phyloP scores from a whole-genome alignment of 2,329 filamentous ascomycete species.

The Dothistroma septosporum region DNA sequence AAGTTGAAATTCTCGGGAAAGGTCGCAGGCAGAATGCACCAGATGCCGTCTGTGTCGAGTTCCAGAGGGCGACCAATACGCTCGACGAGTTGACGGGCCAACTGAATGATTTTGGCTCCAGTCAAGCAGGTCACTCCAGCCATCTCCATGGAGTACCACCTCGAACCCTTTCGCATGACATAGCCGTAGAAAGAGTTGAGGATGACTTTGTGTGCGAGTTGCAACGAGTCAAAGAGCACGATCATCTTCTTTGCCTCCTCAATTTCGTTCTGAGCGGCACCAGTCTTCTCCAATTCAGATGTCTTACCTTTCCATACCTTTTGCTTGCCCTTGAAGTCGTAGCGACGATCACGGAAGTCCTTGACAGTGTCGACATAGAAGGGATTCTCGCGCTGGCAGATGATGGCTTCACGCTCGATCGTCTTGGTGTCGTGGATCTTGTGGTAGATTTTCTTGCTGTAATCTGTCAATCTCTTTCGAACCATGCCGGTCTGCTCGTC shows the following conservation, averaged over 20 bases:
- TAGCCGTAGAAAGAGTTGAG: constrained; percentile 99
- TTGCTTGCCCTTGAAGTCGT: constrained; percentile 97
- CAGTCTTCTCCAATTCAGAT: constrained; percentile 75
- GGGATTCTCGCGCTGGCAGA: constrained; percentile 95
- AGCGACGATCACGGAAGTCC: constrained; percentile 92
- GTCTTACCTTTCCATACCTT: constrained; percentile 99
- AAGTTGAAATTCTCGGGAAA: constrained; percentile 97
- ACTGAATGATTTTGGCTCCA: constrained; percentile 92
- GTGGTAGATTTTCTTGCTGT: constrained; percentile 98
- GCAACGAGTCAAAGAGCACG: constrained; percentile 87
- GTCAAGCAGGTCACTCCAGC: constrained; percentile 96
- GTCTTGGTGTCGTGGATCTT: constrained; percentile 96
- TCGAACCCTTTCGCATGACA: constrained; percentile 97
- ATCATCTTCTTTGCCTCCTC: constrained; percentile 99
- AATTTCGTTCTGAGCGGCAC: constrained; percentile 69
- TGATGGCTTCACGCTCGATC: constrained; percentile 91
- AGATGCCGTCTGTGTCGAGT: constrained; percentile 97
- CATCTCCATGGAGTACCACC: constrained; percentile 99
- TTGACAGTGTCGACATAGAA: constrained; percentile 97
- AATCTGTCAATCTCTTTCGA: constrained; percentile 83
- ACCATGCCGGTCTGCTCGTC: constrained; percentile 80
- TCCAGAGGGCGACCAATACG: constrained; percentile 88
- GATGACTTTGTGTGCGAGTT: constrained; percentile 98
- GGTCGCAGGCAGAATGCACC: constrained; percentile 95
- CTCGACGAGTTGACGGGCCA: constrained; percentile 90